Evolutionary conservation across 139 green algal genomes (phyloP), one percentile per base, ranked within the genome.

Genomic region (Chlorella sp.): DNA sequence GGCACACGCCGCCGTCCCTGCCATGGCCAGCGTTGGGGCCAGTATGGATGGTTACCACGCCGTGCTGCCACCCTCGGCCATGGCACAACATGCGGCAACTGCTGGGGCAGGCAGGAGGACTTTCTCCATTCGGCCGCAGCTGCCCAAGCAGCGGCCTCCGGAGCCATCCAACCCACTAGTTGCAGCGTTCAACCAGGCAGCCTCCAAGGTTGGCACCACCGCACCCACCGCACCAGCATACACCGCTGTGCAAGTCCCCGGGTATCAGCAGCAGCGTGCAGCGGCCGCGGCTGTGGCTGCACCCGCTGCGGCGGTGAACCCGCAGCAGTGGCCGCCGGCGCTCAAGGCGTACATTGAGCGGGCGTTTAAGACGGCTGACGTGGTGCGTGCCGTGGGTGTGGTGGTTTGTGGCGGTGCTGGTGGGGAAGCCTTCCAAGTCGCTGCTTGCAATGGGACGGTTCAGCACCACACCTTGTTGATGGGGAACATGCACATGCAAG

Each of bases 321-420:
- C 64, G 36, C 71, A 92, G 68, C 34, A 87, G 28, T 95, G 92
- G 92, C 93, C 93, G 36, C 83, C 86, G 0, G 88, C 88, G 2
- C 77, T 95, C 37, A 88, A 88, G n/a, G 57, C 73, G 0, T 95
- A 94, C 32, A 92, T 95, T 0, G 82, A 94, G 87, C 89, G 92
- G 24, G 86, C 90, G 0, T 95, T 95, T 73, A 90, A 84, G 4
- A 42, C 40, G 14, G 57, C 37, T 24, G 40, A 85, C n/a, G 14
- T 66, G 32, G 87, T 89, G 66, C n/a, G 57, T 60, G 36, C 30
- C 30, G 4, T 11, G 32, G 15, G 26, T 1, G 11, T 61, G 77
- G 48, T 16, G 32, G 30, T 3, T 16, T n/a, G 36, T 2, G 15
- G n/a, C n/a, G n/a, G n/a, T n/a, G n/a, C n/a, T n/a, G n/a, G n/a